Conservation (phyloP, 805 yeast genomes). For the Wickerhamiella dianesei region DNA sequence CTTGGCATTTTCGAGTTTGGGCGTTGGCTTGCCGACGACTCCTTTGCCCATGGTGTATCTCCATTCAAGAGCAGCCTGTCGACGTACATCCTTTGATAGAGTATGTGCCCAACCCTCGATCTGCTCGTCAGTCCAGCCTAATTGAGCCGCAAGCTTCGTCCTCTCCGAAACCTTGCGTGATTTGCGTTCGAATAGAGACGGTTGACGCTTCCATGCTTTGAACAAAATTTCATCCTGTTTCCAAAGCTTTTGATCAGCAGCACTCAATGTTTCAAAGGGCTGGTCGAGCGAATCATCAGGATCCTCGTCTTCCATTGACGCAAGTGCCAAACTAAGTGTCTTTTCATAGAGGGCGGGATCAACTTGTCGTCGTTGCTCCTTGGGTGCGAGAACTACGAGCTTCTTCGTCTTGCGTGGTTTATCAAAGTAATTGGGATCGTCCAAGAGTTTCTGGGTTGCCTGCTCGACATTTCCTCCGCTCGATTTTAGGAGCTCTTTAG, state of each 20-base stretch:
- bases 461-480: conserved; percentile 35
- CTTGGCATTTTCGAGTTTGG: not conserved
- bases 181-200: conserved; percentile 34
- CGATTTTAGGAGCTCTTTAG: conserved; percentile 35
- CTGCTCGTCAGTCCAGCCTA: conserved; percentile 77
- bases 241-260: conserved; percentile 37
- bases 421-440: conserved; percentile 39
- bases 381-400: conserved; percentile 22
- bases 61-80: conserved; percentile 1
- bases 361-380: conserved; percentile 10
- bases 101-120: conserved; percentile 83
- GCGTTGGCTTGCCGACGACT: not conserved
- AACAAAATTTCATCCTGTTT: conserved; percentile 18
- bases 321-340: conserved; percentile 33
- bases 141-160: conserved; percentile 35
- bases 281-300: conserved; percentile 48
- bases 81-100: not conserved
- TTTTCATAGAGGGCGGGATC: conserved; percentile 10
- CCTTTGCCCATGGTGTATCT: conserved; percentile 1
- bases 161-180: conserved; percentile 42
- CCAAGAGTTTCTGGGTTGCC: conserved; percentile 48
- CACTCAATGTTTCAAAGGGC: conserved; percentile 18
- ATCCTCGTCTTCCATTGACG: conserved; percentile 55
- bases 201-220: conserved; percentile 27
- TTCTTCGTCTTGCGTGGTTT: conserved; percentile 13